Base-by-base conservation (phyloP, 352 stramenopile species). In the Pythium coloratum region DNA sequence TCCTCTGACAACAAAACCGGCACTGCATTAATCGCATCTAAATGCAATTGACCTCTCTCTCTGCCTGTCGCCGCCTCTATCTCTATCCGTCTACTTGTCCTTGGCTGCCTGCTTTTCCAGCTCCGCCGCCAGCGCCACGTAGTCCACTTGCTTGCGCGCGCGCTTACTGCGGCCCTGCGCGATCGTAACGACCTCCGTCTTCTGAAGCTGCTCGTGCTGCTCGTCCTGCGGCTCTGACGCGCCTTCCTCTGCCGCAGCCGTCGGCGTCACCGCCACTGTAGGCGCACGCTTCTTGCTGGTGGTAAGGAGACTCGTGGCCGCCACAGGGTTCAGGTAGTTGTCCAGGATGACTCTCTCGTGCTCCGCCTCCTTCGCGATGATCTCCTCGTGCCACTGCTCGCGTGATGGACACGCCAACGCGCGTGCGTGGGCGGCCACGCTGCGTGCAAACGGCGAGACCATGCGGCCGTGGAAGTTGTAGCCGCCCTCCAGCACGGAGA, bases 381-480 rank as follows among this genome's bases (percentile, higher is more conserved):
- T 66, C 38, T 76, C 51, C 9, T 82, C 72, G 61, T 84, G 64
- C 78, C 81, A 89, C 8, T 30, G 61, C 59, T 86, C 76, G 18
- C 72, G 69, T 18, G 84, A 73, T 10, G 82, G 83, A 50, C 77
- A 76, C 18, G 82, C 70, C 13, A 92, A 72, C 42, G 82, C 84
- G 3, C 83, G 84, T 14, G 84, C 73, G 42, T 94, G 84, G 0
- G 84, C 84, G 5, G 86, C 84, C 7, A 94, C 84, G 49, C 82
- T 94, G 40, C 86, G 78, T 9, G 85, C 87, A 46, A 96, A 94
- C 18, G 84, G 81, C 10, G 86, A 95, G 9, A 92, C 77, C 70
- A 96, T 84, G 28, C 83, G 86, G 3, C 83, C 86, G 56, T 96
- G 80, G 54, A 93, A 92, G 53, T 95, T 96, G 76, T 96, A 96